Evolutionary conservation across 2,329 filamentous ascomycete species (phyloP).

Genomic region (Venturia aucupariae): DNA sequence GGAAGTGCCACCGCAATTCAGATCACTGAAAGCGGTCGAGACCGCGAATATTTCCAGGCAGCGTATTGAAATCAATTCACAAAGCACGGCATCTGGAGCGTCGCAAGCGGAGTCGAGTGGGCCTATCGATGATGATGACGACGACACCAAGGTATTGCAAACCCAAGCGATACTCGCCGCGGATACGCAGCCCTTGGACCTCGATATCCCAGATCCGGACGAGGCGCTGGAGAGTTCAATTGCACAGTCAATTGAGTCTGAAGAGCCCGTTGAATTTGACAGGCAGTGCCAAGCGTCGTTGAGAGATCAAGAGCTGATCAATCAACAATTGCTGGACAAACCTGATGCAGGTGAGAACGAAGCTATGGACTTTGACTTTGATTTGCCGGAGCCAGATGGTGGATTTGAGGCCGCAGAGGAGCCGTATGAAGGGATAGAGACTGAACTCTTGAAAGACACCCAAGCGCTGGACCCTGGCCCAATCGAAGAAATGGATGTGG

Average conservation of each 20-base stretch:
- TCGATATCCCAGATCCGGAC: slow-evolving; percentile 10
- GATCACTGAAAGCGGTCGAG: not conserved
- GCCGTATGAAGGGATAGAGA: not conserved
- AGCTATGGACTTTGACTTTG: not conserved
- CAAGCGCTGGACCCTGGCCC: not conserved
- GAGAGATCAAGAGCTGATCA: slow-evolving; percentile 9
- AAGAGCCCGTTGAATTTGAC: not conserved
- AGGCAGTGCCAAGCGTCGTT: not conserved
- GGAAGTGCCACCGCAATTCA: not conserved
- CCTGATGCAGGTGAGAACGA: not conserved
- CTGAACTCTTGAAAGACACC: not conserved
- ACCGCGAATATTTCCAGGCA: not conserved
- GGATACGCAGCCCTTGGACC: slow-evolving; percentile 3
- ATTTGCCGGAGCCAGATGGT: slow-evolving; percentile 1
- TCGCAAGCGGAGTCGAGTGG: not conserved
- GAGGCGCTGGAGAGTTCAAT: not conserved
- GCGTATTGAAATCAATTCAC: slow-evolving; percentile 2
- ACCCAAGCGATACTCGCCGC: slow-evolving; percentile 10
- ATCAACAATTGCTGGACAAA: slow-evolving; percentile 7
- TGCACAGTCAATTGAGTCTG: not conserved
- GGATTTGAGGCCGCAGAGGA: not conserved
- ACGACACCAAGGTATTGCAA: not conserved
- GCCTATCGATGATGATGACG: not conserved
- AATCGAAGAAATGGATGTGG: not conserved
- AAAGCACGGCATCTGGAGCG: not conserved